Conservation (phyloP, 2,329 filamentous ascomycete species). For the Diaporthe humulicola region DNA sequence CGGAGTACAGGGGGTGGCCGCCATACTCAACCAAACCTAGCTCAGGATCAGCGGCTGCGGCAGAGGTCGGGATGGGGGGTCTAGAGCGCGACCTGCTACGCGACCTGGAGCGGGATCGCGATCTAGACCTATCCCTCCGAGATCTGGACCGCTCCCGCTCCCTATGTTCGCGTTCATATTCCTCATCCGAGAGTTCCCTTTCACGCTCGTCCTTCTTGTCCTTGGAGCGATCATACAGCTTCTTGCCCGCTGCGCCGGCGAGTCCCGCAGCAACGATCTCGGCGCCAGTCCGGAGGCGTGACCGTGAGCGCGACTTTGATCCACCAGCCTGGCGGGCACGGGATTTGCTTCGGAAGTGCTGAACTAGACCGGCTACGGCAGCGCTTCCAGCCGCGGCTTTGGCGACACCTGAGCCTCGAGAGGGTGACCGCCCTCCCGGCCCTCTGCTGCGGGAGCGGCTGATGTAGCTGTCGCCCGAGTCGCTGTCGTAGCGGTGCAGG, state of each 20-base stretch:
- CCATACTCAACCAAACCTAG: slow-evolving; percentile 79
- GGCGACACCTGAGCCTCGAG: slow-evolving; percentile 59
- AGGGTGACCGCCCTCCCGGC: slow-evolving; percentile 17
- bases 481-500: slow-evolving; percentile 58
- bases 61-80: slow-evolving; percentile 44
- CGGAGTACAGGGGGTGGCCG: slow-evolving; percentile 65
- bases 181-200: slow-evolving; percentile 46
- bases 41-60: slow-evolving; percentile 69
- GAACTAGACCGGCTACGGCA: slow-evolving; percentile 69
- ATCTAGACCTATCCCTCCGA: slow-evolving; percentile 37
- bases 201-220: slow-evolving; percentile 68
- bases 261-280: slow-evolving; percentile 73
- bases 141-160: slow-evolving; percentile 52
- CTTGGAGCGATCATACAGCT: slow-evolving; percentile 71
- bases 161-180: slow-evolving; percentile 52
- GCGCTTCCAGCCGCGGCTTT: slow-evolving; percentile 71
- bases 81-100: slow-evolving; percentile 62
- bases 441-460: slow-evolving; percentile 54
- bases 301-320: slow-evolving; percentile 54
- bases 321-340: slow-evolving; percentile 50
- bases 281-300: slow-evolving; percentile 65
- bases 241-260: slow-evolving; percentile 71
- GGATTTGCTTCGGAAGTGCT: slow-evolving; percentile 68
- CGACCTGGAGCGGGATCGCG: slow-evolving; percentile 46
- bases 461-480: slow-evolving; percentile 56